phyloP scores from a whole-genome alignment of 2,329 filamentous ascomycete genomes.

The Juglanconis juglandina region DNA sequence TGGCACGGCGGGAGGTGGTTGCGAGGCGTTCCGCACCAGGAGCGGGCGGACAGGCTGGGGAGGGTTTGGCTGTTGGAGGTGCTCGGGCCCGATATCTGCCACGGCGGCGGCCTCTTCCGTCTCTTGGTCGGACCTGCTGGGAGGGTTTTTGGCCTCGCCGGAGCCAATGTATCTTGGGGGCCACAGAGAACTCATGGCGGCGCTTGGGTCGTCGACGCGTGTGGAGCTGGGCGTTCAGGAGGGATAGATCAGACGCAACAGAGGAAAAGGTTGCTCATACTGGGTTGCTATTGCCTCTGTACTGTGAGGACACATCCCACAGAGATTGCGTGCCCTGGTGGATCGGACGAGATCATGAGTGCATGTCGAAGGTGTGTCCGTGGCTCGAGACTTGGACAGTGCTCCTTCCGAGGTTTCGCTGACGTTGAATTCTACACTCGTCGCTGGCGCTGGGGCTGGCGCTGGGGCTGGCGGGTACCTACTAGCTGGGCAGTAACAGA shows the following conservation, averaged over 20 bases:
- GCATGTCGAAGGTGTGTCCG: background rate
- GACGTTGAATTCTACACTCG: background rate
- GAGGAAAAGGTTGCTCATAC: background rate
- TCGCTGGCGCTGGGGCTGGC: background rate
- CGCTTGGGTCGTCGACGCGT: conserved; percentile 4
- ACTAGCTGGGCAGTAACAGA: background rate
- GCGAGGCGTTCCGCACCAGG: conserved; percentile 27
- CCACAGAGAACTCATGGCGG: conserved; percentile 23
- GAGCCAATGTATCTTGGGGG: conserved; percentile 10
- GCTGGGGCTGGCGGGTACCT: background rate
- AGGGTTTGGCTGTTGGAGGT: conserved; percentile 5
- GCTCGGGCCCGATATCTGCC: conserved; percentile 5
- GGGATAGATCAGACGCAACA: conserved; percentile 4
- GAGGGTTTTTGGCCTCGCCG: conserved; percentile 8
- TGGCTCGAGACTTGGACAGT: background rate
- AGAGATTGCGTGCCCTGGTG: background rate
- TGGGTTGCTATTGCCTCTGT: background rate
- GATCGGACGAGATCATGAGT: background rate
- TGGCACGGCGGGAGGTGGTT: conserved; percentile 20
- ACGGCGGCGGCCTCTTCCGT: conserved; percentile 7
- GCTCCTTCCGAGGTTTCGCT: background rate
- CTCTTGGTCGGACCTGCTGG: conserved; percentile 8
- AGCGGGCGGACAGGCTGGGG: conserved; percentile 23
- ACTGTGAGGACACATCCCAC: background rate
- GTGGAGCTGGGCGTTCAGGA: conserved; percentile 6